Conservation (phyloP, 2,329 filamentous ascomycete species). For the Penicillium expansum region DNA sequence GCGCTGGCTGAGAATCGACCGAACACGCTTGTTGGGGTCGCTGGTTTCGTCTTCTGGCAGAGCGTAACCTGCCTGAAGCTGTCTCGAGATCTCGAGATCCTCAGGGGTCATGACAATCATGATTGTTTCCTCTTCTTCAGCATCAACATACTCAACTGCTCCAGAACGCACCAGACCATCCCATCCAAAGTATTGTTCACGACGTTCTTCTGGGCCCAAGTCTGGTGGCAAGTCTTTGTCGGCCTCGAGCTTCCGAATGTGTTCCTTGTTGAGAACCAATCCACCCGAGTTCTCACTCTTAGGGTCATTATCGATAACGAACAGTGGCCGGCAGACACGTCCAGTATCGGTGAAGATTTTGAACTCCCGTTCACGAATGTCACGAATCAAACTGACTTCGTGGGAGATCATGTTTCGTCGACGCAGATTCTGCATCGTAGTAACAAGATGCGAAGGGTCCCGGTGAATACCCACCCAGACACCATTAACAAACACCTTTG, state of each 20-base stretch:
- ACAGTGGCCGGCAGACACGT: slow-evolving; percentile 88
- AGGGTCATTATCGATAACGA: slow-evolving; percentile 83
- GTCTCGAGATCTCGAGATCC: slow-evolving; percentile 76
- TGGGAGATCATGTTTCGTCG: slow-evolving; percentile 80
- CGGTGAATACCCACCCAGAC: slow-evolving; percentile 96
- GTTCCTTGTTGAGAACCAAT: slow-evolving; percentile 79
- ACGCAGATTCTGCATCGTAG: slow-evolving; percentile 72
- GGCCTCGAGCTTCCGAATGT: slow-evolving; percentile 71
- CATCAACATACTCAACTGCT: slow-evolving; percentile 93
- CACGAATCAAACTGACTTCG: slow-evolving; percentile 90
- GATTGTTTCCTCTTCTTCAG: slow-evolving; percentile 95
- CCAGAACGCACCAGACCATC: slow-evolving; percentile 78
- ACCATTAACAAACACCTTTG: slow-evolving; percentile 97
- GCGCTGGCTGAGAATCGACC: slow-evolving; percentile 79
- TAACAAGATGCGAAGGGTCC: slow-evolving; percentile 81
- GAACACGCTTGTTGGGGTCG: slow-evolving; percentile 81
- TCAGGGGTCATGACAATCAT: slow-evolving; percentile 99
- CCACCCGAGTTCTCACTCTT: slow-evolving; percentile 72
- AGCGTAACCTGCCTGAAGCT: slow-evolving; percentile 64
- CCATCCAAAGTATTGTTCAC: slow-evolving; percentile 74
- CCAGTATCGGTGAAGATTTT: slow-evolving; percentile 98
- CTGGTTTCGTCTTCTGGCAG: slow-evolving; percentile 60
- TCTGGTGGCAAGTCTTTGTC: slow-evolving; percentile 66
- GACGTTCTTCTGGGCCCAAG: slow-evolving; percentile 57
- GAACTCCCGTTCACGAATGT: slow-evolving; percentile 96